Evolutionary conservation across 2,329 filamentous ascomycete genomes (phyloP).

Genomic region (Ceratocystis lukuohia): DNA sequence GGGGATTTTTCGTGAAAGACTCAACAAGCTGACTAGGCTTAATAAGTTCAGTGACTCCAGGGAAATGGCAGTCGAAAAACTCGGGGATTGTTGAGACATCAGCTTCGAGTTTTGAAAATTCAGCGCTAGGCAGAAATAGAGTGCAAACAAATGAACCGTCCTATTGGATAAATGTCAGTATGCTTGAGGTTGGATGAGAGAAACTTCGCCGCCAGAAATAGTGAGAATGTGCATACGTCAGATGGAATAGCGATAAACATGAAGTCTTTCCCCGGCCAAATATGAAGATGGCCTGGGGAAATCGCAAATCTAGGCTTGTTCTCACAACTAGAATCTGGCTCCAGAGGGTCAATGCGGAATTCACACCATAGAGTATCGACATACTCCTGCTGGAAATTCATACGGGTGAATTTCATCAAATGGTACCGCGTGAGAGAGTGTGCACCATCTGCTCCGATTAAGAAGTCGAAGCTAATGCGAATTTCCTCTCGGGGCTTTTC

Average conservation of each 20-base stretch:
- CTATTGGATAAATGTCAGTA: constrained; percentile 25
- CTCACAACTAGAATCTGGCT: constrained; percentile 23
- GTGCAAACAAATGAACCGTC: constrained; percentile 94
- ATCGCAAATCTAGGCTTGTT: constrained; percentile 51
- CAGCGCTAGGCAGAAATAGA: constrained; percentile 64
- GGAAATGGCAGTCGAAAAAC: constrained; percentile 77
- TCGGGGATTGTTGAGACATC: constrained; percentile 44
- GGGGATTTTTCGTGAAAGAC: constrained; percentile 71
- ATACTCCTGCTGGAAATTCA: constrained; percentile 88
- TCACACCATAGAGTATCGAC: constrained; percentile 97
- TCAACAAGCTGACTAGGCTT: constrained; percentile 50
- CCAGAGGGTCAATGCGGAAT: constrained; percentile 57
- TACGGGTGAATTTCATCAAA: constrained; percentile 84
- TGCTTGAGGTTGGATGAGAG: neutral
- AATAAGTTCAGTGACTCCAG: constrained; percentile 66
- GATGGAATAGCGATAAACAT: constrained; percentile 98
- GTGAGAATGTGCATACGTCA: constrained; percentile 32
- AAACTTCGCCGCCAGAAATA: neutral
- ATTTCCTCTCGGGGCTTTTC: constrained; percentile 49
- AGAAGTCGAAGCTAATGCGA: constrained; percentile 75
- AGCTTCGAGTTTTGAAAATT: constrained; percentile 55
- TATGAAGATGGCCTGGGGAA: constrained; percentile 86
- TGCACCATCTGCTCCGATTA: constrained; percentile 90
- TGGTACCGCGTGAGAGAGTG: constrained; percentile 86
- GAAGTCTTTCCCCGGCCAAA: constrained; percentile 85